Evolutionary conservation across 345 rosid species (phyloP), one percentile per base, ranked within the genome.

Genomic region (Syzygium aromaticum): DNA sequence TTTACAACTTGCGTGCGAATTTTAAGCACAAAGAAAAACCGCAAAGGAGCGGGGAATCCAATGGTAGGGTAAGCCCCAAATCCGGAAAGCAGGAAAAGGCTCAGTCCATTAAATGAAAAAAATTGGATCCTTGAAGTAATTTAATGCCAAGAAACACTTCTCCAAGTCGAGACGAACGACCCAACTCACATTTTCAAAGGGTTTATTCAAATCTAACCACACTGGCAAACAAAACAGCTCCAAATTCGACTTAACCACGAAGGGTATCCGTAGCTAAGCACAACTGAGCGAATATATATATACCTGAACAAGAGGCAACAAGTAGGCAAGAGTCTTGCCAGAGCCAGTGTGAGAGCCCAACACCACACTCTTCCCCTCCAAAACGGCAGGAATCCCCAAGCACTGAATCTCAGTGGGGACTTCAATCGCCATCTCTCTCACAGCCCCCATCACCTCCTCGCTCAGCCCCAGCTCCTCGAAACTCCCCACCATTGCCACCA

Each of bases 341-440:
- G 99, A 97, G 57, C 99, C 99, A 80, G 99, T 97, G 86, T 97
- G 98, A 23, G 98, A 96, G 16, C 98, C 99, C 95, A 97, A 93
- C 28, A 96, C 98, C 59, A 95, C 96, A 92, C 93, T 95, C 89
- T 90, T 94, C 82, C 94, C 94, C 25, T 96, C 97, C 94, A 97
- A 91, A 56, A 95, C 92, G 85, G 98, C 94, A 91, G 97, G 99
- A 64, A 97, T 90, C 30, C 98, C 99, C 78, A 95, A 91, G 91
- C 97, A 93, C 88, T 97, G 99, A 90, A 96, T 97, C 94, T 97
- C 99, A 73, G 99, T 96, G 40, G 99, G 99, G 89, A 91, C 95
- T 86, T 95, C 93, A 91, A 97, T 95, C 38, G 90, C 94, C 94
- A 90, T 59, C 92, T 97, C 99, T 84, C 91, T 92, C 84, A 97